Percentiles rank a stretch among this genome's conserved stretches.
Conservation (phyloP, 805 yeast species). For the Candida jianshihensis region DNA sequence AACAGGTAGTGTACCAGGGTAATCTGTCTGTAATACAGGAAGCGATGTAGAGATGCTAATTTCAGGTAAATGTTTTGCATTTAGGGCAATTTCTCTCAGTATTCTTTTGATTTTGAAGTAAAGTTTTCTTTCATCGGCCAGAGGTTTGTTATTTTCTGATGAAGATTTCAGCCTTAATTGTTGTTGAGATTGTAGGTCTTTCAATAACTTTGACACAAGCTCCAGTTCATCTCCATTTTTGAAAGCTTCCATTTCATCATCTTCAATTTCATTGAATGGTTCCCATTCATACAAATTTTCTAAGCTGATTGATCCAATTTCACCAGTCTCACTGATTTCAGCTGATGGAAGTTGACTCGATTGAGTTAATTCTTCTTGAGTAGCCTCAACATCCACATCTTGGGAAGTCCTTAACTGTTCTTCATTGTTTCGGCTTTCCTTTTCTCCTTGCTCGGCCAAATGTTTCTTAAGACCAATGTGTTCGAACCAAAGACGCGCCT, state of each 20-base stretch:
- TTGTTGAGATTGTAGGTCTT: slow-evolving; percentile 45
- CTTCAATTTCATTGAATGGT: slow-evolving; percentile 39
- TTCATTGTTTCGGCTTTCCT: slow-evolving; percentile 4
- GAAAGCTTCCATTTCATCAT: slow-evolving; percentile 45
- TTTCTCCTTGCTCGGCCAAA: slow-evolving; percentile 2
- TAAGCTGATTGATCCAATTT: slow-evolving; percentile 22
- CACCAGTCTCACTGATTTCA: slow-evolving; percentile 2
- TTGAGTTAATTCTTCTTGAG: slow-evolving; percentile 3
- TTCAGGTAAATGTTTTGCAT: slow-evolving; percentile 28
- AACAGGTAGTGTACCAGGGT: slow-evolving; percentile 76
- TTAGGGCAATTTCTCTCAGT: slow-evolving; percentile 36
- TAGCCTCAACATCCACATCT: slow-evolving; percentile 3
- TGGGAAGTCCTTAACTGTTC: too few relatives aligned
- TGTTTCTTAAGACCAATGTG: slow-evolving; percentile 42
- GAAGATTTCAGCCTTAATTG: slow-evolving; percentile 30
- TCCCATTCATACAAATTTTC: slow-evolving; percentile 44
- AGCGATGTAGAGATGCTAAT: slow-evolving; percentile 32
- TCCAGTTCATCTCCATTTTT: slow-evolving; percentile 34
- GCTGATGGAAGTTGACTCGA: neutral
- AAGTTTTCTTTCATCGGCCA: slow-evolving; percentile 33
- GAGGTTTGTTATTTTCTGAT: slow-evolving; percentile 29
- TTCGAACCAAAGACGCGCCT: slow-evolving; percentile 47
- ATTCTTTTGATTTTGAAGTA: slow-evolving; percentile 39
- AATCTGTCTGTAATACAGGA: slow-evolving; percentile 69
- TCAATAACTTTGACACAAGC: slow-evolving; percentile 37